phyloP scores from a whole-genome alignment of 176 grass and related monocot species.

The Canna indica region DNA sequence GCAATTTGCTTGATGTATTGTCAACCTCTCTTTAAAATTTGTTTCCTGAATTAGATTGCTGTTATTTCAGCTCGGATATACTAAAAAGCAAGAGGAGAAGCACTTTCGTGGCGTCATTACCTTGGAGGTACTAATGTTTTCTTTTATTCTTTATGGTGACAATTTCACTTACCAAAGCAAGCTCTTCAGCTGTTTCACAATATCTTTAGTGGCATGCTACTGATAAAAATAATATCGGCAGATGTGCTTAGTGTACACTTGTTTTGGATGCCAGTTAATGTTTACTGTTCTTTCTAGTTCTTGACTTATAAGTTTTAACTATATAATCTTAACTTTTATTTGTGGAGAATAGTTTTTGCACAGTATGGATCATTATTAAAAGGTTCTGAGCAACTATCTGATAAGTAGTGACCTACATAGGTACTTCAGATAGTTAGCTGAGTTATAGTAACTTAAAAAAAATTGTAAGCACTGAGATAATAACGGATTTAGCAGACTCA shows the following conservation, averaged over 20 bases:
- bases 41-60: not conserved
- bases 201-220: not conserved
- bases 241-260: too few species aligned
- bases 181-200: not conserved
- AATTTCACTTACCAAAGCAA: not conserved
- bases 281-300: not conserved
- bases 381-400: too few species aligned
- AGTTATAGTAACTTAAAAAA: too few species aligned
- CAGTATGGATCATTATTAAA: not conserved
- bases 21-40: not conserved
- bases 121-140: constrained; percentile 48
- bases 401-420: too few species aligned
- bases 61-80: constrained; percentile 67
- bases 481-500: too few species aligned
- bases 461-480: too few species aligned
- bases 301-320: too few species aligned
- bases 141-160: constrained; percentile 7
- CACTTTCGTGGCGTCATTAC: constrained; percentile 69
- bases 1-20: not conserved
- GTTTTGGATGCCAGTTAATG: not conserved
- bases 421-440: too few species aligned
- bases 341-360: not conserved
- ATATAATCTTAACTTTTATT: not conserved
- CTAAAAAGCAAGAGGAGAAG: constrained; percentile 78
- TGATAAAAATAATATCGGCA: not conserved